Evolutionary conservation across 2,329 filamentous ascomycete species (phyloP).

Genomic region (Hymenotorrendiella dingleyae): DNA sequence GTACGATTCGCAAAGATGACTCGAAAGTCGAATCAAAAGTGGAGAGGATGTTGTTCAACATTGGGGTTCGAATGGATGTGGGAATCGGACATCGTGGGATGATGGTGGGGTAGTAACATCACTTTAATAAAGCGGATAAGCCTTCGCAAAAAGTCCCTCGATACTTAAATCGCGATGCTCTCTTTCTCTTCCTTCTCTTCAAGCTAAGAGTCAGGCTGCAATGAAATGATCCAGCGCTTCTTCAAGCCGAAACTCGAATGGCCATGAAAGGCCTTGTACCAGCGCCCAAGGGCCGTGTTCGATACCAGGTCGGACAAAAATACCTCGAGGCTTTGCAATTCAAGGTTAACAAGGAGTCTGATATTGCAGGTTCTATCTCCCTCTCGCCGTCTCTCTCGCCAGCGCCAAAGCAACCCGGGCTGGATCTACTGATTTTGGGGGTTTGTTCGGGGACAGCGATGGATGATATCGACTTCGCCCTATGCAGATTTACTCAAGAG

Average conservation of each 20-base stretch:
- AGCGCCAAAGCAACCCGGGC: slow-evolving; percentile 17
- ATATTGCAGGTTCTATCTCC: slow-evolving; percentile 11
- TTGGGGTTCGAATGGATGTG: too few relatives aligned
- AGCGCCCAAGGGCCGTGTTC: slow-evolving; percentile 16
- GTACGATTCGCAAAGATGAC: too few relatives aligned
- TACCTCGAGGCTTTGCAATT: slow-evolving; percentile 29
- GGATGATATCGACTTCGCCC: slow-evolving; percentile 30
- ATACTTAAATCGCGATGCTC: neutral
- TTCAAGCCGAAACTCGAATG: neutral
- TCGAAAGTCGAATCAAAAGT: too few relatives aligned
- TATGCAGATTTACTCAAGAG: slow-evolving; percentile 31
- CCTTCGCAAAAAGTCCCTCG: neutral
- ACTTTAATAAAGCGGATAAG: neutral
- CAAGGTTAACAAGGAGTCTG: slow-evolving; percentile 22
- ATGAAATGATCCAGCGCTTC: neutral
- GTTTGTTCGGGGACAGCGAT: slow-evolving; percentile 29
- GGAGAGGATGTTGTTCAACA: too few relatives aligned
- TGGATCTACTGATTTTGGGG: slow-evolving; percentile 28
- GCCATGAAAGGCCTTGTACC: slow-evolving; percentile 1
- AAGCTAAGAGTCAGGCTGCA: neutral
- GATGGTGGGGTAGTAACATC: too few relatives aligned
- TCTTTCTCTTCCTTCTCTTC: neutral
- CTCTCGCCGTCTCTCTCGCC: slow-evolving; percentile 19
- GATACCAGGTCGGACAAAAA: slow-evolving; percentile 27
- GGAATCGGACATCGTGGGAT: too few relatives aligned